Base-by-base conservation (phyloP, 1,284 basidiomycete genomes). In the Coniophora puteana region DNA sequence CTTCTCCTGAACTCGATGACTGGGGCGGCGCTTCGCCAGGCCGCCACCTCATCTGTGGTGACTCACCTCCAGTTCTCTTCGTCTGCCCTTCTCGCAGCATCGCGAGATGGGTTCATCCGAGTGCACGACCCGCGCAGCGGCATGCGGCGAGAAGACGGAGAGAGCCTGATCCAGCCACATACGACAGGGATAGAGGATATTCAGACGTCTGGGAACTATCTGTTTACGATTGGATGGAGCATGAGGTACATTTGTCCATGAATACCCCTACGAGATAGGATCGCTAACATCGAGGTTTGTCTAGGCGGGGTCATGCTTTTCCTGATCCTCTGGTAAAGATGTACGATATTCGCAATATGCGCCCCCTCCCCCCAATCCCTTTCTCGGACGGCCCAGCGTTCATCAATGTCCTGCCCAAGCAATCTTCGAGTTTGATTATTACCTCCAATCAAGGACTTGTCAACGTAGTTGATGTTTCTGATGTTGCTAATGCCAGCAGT, bases 261-360 rank as follows among this genome's bases (percentile, higher is more conserved):
- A n/a, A n/a, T n/a, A n/a, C 36, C 30, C 38, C 39, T 32, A 7
- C 28, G 16, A n/a, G 16, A 32, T 35, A 4, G 30, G 2, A 20
- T 10, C 18, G 22, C 4, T 27, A 16, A 27, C 20, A 16, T 48
- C 55, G 43, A 51, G 42, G 40, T 18, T 25, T 28, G 16, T 40
- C 33, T 54, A 93, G 90, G 58, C 90, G 91, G 62, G 86, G 89
- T 16, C 85, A 89, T 33, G 92, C 94, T 1, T 78, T 89, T 38
- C 87, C 91, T 0, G 95, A 98, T 60, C 89, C 93, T 2, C 71
- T 96, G 20, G 89, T 99, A 51, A 95, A 96, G 63, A 76, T 97
- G 8, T 96, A 90, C 58, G 95, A 99, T 60, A 59, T 93, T 20
- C 83, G 95, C 22, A 87, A 76, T 29, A 78, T 97, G 68, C 80